Conservation (phyloP, 73 alveolate genomes). For the Tetrahymena elliotti region DNA sequence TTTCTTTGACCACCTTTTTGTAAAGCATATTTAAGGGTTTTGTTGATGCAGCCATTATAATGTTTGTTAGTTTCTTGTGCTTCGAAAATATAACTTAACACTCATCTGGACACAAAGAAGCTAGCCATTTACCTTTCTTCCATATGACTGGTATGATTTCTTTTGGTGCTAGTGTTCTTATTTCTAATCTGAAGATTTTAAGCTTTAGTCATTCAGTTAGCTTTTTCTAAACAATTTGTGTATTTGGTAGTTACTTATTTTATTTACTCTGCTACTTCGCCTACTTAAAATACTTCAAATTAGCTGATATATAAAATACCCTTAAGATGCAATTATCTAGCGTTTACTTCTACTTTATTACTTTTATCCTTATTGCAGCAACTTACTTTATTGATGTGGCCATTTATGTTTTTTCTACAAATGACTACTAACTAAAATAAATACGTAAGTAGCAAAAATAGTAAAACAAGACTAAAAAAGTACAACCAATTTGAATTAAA, state of each 20-base stretch:
- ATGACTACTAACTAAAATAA: not conserved
- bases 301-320: not conserved
- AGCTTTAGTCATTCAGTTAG: not conserved
- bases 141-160: not conserved
- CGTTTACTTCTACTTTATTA: not conserved
- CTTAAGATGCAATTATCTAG: not conserved
- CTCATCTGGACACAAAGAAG: not conserved
- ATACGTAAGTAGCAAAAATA: not conserved
- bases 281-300: not conserved
- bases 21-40: not conserved
- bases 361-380: not conserved
- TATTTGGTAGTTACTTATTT: not conserved
- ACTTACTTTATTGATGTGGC: not conserved
- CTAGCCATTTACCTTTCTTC: not conserved
- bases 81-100: not conserved
- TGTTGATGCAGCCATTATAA: not conserved
- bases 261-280: not conserved
- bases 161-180: not conserved
- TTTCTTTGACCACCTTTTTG: not conserved
- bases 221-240: not conserved
- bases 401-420: not conserved
- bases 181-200: not conserved
- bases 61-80: not conserved
- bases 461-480: not conserved
- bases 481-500: not conserved